These are phyloP conservation scores for Citeromyces hawaiiensis DNA, from an alignment of 1,139 yeast genomes.

Conservation along the genomic window DNA sequence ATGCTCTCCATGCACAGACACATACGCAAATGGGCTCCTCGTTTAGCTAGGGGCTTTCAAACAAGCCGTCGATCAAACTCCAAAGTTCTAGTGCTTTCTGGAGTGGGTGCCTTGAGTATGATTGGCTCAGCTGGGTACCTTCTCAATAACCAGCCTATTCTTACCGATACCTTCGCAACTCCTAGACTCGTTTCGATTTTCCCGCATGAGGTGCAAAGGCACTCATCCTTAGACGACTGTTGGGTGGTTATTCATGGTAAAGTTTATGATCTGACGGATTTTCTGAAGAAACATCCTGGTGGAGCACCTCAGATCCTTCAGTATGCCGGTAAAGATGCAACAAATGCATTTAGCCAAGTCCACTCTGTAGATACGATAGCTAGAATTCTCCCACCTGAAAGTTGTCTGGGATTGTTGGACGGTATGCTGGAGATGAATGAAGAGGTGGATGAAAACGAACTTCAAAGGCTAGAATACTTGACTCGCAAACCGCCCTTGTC, in stretches of 20 bases:
- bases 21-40: background rate
- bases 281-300: slow-evolving; percentile 23
- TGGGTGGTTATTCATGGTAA: slow-evolving; percentile 48
- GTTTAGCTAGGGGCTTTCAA: background rate
- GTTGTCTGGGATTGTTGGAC: slow-evolving; percentile 4
- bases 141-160: background rate
- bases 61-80: background rate
- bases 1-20: background rate
- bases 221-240: slow-evolving; percentile 41
- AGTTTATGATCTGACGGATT: slow-evolving; percentile 56
- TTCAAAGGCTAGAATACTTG: slow-evolving; percentile 9
- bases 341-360: slow-evolving; percentile 71
- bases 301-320: slow-evolving; percentile 24
- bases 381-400: slow-evolving; percentile 3
- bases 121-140: background rate
- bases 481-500: slow-evolving; percentile 19
- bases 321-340: slow-evolving; percentile 87
- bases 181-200: slow-evolving; percentile 22
- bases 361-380: slow-evolving; percentile 33
- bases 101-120: background rate
- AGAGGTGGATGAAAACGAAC: slow-evolving; percentile 12
- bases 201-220: slow-evolving; percentile 31
- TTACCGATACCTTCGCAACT: background rate
- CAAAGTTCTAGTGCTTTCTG: background rate
- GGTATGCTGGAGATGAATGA: slow-evolving; percentile 10